A percentile compares a stretch with the other conserved stretches of the same genome.
Evolutionary conservation across 768 basidiomycete species (phyloP).

Genomic region (Pisolithus orientalis): DNA sequence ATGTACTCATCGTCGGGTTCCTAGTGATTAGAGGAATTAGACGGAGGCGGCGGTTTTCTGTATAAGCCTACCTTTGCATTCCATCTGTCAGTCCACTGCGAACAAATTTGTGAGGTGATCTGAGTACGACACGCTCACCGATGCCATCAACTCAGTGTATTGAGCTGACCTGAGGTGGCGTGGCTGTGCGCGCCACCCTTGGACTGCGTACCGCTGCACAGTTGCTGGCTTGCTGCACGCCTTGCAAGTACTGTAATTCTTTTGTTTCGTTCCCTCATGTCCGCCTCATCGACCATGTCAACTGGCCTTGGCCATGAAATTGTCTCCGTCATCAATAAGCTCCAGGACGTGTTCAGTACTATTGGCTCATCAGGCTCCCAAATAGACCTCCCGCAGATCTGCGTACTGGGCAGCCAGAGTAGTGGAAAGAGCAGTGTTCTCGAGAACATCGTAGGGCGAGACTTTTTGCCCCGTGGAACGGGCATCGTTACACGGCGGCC

Average conservation of each 20-base stretch:
- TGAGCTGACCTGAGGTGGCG: neutral
- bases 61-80: no score
- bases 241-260: neutral
- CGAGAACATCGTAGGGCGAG: constrained; percentile 97
- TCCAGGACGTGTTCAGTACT: constrained; percentile 85
- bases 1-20: no score
- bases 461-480: constrained; percentile 97
- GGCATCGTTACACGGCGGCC: constrained; percentile 98
- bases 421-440: constrained; percentile 92
- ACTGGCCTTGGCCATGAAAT: constrained; percentile 76
- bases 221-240: neutral
- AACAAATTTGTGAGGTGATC: no score
- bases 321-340: constrained; percentile 77
- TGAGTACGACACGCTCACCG: no score
- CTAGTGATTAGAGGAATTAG: no score
- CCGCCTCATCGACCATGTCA: constrained; percentile 30
- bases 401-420: constrained; percentile 86
- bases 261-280: constrained; percentile 9
- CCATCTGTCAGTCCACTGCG: no score
- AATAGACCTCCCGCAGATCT: constrained; percentile 91
- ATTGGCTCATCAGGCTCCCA: constrained; percentile 71
- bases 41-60: no score
- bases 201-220: neutral
- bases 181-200: neutral
- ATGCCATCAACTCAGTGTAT: no score